These are phyloP conservation scores for Bifiguratus adelaidae DNA, from an alignment of 192 early-diverging fungal genomes.

Conservation along the genomic window DNA sequence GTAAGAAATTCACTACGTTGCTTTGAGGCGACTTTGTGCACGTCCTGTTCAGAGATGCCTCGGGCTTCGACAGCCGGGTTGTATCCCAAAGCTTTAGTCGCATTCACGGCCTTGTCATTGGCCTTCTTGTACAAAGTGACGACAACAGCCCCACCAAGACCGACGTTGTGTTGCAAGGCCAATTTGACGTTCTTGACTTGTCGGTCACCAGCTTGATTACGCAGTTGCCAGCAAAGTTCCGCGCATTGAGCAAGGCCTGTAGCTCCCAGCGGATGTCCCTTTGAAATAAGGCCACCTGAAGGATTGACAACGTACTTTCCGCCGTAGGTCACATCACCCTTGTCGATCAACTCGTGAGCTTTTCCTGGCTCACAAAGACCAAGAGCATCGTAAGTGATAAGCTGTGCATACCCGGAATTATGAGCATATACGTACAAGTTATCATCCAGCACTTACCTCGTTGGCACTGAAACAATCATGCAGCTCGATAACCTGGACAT, in stretches of 20 bases:
- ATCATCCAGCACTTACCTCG: conserved; percentile 30
- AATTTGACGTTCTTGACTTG: conserved; percentile 54
- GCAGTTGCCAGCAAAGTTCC: conserved; percentile 44
- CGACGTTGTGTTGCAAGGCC: conserved; percentile 66
- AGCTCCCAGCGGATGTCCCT: conserved; percentile 68
- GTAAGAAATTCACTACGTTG: conserved; percentile 16
- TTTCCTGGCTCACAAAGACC: conserved; percentile 53
- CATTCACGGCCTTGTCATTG: conserved; percentile 19
- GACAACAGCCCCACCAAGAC: conserved; percentile 65
- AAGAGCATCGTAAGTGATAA: conserved; percentile 67
- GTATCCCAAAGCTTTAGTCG: conserved; percentile 15
- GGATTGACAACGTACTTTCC: conserved; percentile 63
- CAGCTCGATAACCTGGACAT: conserved; percentile 60
- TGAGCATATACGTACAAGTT: not conserved
- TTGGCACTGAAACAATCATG: conserved; percentile 75
- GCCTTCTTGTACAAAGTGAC: conserved; percentile 49
- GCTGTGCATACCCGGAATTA: conserved; percentile 7
- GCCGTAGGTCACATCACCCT: conserved; percentile 43
- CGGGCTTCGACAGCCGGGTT: conserved; percentile 47
- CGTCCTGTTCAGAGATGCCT: conserved; percentile 37
- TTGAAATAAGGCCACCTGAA: conserved; percentile 63
- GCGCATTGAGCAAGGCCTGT: conserved; percentile 69
- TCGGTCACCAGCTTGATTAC: conserved; percentile 53
- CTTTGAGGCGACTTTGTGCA: conserved; percentile 32
- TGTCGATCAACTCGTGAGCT: conserved; percentile 47